Evolutionary conservation across 1,139 yeast genomes (phyloP), one percentile per base, ranked within the genome.

Genomic region (Suhomyces bolitotheri): DNA sequence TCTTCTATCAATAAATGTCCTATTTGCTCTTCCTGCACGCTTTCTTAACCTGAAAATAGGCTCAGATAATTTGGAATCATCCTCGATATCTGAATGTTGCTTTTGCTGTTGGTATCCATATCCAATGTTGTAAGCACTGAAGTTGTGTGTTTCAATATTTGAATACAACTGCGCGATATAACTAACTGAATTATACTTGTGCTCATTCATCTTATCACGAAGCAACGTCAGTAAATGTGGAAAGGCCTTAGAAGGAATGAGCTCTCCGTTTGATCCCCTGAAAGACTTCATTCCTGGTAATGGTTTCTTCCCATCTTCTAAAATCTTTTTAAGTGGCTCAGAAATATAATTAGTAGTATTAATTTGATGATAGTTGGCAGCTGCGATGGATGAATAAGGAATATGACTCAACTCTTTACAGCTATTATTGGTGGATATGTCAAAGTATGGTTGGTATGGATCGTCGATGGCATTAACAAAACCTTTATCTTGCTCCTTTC

Each of bases 401-500:
- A 86, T 71, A 51, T 83, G 90, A 27, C 71, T 66, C 29, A 78
- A 62, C 43, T 82, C 86, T 38, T 76, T 60, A 23, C 49, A 46
- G 30, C 76, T 57, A 23, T 80, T 78, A 39, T 78, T 71, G 9
- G 72, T 65, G 12, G 82, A 72, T 40, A 88, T 75, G 47, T 84
- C 81, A 56, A 88, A 83, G 41, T 75, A 81, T n/a, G 97, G 97
- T 51, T 82, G 86, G 53, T 79, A 78, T n/a, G 95, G 85, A 62
- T 86, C 90, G 62, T 90, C 97, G 1, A 97, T 87, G 38, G 86
- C 73, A 54, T 92, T 92, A 46, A 85, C 75, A 77, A 81, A 90
- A 3, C 78, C 80, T 36, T 71, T 67, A 59, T 92, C 97, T 38
- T 74, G 78, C 36, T 77, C 78, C 40, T 76, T 78, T 38, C 97